Percentiles rank a stretch among this genome's conserved stretches.
phyloP scores from a whole-genome alignment of 257 asterid species.

The Forsythia suspensa region DNA sequence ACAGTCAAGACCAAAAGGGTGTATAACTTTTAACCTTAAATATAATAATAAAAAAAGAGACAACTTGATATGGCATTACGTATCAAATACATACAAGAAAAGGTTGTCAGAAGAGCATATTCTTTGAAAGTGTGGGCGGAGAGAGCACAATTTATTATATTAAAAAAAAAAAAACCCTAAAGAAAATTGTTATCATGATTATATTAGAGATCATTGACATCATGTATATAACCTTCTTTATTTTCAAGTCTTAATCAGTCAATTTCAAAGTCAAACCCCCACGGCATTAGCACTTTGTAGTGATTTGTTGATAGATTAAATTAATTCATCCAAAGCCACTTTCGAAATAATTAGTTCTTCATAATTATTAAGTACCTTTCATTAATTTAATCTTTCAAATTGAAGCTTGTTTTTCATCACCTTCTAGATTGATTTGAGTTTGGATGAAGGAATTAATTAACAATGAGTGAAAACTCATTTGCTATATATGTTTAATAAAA shows the following conservation, averaged over 20 bases:
- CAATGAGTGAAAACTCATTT: neutral
- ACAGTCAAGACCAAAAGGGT: slow-evolving; percentile 19
- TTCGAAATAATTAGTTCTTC: neutral
- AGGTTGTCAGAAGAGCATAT: slow-evolving; percentile 26
- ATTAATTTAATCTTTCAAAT: neutral
- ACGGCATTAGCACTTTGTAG: slow-evolving; percentile 28
- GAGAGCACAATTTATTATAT: neutral
- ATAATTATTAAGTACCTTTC: neutral
- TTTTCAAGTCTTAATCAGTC: slow-evolving; percentile 37
- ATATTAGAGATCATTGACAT: too few relatives aligned
- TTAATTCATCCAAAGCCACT: slow-evolving; percentile 15
- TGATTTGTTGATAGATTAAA: slow-evolving; percentile 15
- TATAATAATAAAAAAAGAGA: slow-evolving; percentile 17
- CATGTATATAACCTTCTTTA: slow-evolving; percentile 13
- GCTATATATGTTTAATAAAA: neutral
- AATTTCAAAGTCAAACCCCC: slow-evolving; percentile 50
- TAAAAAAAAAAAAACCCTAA: slow-evolving; percentile 10
- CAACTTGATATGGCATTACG: slow-evolving; percentile 4
- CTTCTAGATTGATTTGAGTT: neutral
- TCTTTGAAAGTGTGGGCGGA: slow-evolving; percentile 17
- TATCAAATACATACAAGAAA: slow-evolving; percentile 20
- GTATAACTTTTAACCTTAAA: slow-evolving; percentile 26
- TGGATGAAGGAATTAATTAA: neutral
- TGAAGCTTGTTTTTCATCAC: neutral
- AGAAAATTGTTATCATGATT: slow-evolving; percentile 30